Percentiles rank a stretch among this genome's conserved stretches.
Evolutionary conservation across 2,329 filamentous ascomycete genomes (phyloP).

Genomic region (Ophiocordyceps camponoti-rufipedis): DNA sequence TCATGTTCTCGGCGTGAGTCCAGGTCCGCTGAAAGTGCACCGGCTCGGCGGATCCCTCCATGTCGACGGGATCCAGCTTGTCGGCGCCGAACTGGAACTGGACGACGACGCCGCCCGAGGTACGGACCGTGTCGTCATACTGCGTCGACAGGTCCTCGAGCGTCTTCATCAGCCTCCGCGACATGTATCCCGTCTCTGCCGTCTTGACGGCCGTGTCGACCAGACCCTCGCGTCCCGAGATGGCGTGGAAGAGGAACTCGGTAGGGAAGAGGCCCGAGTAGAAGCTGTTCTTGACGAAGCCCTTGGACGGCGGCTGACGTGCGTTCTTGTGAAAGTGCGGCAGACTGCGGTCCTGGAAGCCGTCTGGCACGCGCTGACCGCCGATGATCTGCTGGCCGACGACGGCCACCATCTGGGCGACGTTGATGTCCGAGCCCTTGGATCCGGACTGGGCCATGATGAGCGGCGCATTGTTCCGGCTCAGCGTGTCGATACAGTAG

Average conservation of each 20-base stretch:
- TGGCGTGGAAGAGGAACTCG: constrained; percentile 99
- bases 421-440: constrained; percentile 97
- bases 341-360: constrained; percentile 93
- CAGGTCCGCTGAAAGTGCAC: constrained; percentile 76
- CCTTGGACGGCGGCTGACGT: constrained; percentile 89
- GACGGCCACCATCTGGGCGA: constrained; percentile 96
- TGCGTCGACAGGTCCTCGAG: constrained; percentile 95
- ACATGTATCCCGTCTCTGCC: constrained; percentile 96
- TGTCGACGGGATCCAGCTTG: constrained; percentile 79
- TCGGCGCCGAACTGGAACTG: constrained; percentile 98
- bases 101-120: constrained; percentile 88
- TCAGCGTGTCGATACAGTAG: constrained; percentile 76
- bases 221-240: constrained; percentile 98
- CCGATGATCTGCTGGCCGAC: constrained; percentile 97
- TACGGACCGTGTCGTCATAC: constrained; percentile 93
- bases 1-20: constrained; percentile 62
- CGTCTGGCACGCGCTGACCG: constrained; percentile 96
- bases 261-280: constrained; percentile 84
- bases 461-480: constrained; percentile 89
- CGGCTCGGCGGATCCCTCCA: constrained; percentile 61
- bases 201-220: constrained; percentile 99
- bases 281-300: constrained; percentile 98
- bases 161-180: constrained; percentile 93
- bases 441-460: constrained; percentile 94
- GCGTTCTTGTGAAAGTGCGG: constrained; percentile 99